Conservation (phyloP, 2,329 filamentous ascomycete genomes). For the Beauveria asiatica region DNA sequence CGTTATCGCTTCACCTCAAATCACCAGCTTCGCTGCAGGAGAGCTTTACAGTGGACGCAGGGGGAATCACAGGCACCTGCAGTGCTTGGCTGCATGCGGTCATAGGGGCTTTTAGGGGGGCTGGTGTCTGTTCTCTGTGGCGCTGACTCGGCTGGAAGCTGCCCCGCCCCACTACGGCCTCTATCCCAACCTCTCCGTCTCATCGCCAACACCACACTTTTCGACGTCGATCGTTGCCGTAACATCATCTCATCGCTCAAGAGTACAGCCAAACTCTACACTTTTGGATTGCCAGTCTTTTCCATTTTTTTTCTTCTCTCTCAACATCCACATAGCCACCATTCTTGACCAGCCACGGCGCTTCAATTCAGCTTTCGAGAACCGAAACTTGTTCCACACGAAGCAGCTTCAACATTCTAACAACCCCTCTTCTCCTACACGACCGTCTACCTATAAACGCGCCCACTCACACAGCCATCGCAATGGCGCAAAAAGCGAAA, state of each 20-base stretch:
- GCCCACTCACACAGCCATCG: neutral
- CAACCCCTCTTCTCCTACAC: neutral
- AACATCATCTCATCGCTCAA: neutral
- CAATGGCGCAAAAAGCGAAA: conserved; percentile 55
- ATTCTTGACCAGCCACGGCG: neutral
- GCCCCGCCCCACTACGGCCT: neutral
- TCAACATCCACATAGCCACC: neutral
- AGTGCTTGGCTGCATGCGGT: too few relatives aligned
- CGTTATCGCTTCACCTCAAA: too few relatives aligned
- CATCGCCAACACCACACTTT: neutral
- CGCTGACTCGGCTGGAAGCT: neutral
- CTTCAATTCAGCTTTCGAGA: neutral
- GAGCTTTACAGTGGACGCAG: too few relatives aligned
- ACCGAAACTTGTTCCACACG: neutral
- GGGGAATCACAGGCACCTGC: too few relatives aligned
- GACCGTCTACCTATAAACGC: neutral
- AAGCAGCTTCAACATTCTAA: neutral
- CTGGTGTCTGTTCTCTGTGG: too few relatives aligned
- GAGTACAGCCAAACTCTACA: neutral
- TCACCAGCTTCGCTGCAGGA: too few relatives aligned
- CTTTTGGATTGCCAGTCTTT: neutral
- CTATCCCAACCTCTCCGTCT: neutral
- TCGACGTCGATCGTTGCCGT: neutral
- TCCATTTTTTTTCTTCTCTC: too few relatives aligned
- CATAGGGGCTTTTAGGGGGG: too few relatives aligned